A percentile compares a stretch with the other conserved stretches of the same genome.
phyloP scores from a whole-genome alignment of 495 filamentous ascomycete genomes.

The Aspergillus coremiiformis region DNA sequence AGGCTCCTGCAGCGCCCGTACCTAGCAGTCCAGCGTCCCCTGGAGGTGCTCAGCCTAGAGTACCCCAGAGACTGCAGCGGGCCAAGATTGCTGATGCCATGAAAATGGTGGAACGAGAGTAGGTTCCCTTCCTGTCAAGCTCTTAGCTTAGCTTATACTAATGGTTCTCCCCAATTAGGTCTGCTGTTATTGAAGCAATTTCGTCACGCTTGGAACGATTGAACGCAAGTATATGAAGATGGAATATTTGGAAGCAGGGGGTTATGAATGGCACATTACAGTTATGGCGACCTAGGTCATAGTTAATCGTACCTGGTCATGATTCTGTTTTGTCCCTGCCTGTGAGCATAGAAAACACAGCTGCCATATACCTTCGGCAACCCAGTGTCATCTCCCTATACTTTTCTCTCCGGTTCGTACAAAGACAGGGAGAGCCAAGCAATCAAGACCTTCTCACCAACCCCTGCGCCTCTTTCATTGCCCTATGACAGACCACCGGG shows the following conservation, averaged over 20 bases:
- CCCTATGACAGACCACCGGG: neutral
- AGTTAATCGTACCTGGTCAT: no score
- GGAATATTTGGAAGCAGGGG: neutral
- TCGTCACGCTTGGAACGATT: constrained; percentile 17
- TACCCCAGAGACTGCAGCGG: constrained; percentile 60
- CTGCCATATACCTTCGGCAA: no score
- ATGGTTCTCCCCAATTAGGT: constrained; percentile 13
- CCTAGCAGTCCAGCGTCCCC: constrained; percentile 27
- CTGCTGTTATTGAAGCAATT: constrained; percentile 20
- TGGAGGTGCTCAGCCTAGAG: constrained; percentile 32
- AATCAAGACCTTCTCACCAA: no score
- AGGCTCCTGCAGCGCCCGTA: constrained; percentile 21
- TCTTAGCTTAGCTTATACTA: constrained; percentile 32
- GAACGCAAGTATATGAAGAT: constrained; percentile 18
- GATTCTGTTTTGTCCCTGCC: no score
- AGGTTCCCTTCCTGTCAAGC: constrained; percentile 11
- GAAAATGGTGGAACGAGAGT: constrained; percentile 64
- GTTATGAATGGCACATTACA: neutral
- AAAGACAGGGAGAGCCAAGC: no score
- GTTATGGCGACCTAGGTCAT: neutral
- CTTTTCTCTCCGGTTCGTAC: no score
- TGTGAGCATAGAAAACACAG: no score
- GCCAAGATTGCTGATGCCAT: constrained; percentile 63
- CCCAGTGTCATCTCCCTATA: no score
- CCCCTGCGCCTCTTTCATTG: neutral